Evolutionary conservation across 495 filamentous ascomycete genomes (phyloP), one percentile per base, ranked within the genome.

Genomic region (Peziza echinospora): DNA sequence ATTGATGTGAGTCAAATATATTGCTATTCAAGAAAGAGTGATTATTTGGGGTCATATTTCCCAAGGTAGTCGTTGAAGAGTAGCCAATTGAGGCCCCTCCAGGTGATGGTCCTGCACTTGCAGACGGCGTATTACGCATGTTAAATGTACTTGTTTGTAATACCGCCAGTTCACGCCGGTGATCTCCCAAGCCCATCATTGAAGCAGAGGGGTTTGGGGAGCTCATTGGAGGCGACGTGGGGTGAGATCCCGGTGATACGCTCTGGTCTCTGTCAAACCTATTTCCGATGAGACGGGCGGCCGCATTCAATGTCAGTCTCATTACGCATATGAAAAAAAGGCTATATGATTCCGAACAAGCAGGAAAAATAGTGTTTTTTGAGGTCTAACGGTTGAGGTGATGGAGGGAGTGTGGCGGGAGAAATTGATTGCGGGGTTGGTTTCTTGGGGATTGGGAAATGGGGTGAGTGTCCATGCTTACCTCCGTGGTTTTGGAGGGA

Each of bases 81-180:
- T 13, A 37, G 13, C 30, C 30, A 37, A 13, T 37, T 11, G 30
- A 11, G 13, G 30, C 19, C 13, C 30, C 30, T 63, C 40, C 69
- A 63, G 52, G 70, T 71, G 59, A 65, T 72, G 56, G 64, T 65
- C 55, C 67, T 65, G 59, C 64, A 71, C 60, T 63, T 66, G 44
- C 64, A 69, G 61, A 64, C 61, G 57, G 53, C 24, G 53, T 59
- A 43, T 60, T 56, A 16, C 56, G 56, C 43, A 56, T 51, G 24
- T 52, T 43, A 48, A 56, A 53, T 25, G 56, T 69, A 46, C 68
- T 66, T 34, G 71, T 72, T 44, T 80, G 75, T 42, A 81, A 63
- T 21, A 77, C 74, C 42, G 75, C 71, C n/a, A 82, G 70, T 48
- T 82, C 76, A 58, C 76, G 75, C 50, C 77, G 73, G 54, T 83